Conservation (phyloP, 495 filamentous ascomycete genomes). For the Rusavskia elegans region DNA sequence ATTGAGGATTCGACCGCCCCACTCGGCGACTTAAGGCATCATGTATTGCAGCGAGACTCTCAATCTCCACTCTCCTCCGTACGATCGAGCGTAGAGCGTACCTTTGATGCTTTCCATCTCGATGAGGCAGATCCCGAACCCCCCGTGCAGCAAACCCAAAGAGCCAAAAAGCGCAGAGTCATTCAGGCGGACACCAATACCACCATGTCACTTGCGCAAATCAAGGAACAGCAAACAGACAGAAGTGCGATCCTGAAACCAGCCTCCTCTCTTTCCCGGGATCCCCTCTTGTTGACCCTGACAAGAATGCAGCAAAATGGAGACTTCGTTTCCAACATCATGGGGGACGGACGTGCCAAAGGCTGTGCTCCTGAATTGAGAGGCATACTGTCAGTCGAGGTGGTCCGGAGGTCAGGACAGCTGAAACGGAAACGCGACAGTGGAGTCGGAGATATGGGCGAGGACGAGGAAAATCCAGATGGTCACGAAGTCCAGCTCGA, state of each 20-base stretch:
- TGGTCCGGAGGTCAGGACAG: conserved; percentile 59
- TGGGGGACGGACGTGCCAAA: conserved; percentile 59
- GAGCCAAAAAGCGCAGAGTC: conserved; percentile 60
- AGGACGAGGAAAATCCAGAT: conserved; percentile 32
- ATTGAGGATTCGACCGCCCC: conserved; percentile 34
- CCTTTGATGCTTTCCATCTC: conserved; percentile 41
- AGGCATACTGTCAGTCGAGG: conserved; percentile 66
- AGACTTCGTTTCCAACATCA: conserved; percentile 60
- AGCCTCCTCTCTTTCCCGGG: conserved; percentile 63
- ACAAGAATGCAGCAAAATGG: conserved; percentile 81
- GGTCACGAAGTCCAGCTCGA: conserved; percentile 48
- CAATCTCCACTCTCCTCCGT: conserved; percentile 50
- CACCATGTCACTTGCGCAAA: conserved; percentile 37
- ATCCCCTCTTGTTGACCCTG: conserved; percentile 72
- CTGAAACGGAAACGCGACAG: conserved; percentile 90
- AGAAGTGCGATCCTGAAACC: conserved; percentile 67
- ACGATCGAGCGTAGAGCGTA: conserved; percentile 31
- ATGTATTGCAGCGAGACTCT: conserved; percentile 39
- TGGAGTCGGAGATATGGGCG: conserved; percentile 65
- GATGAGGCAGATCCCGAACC: conserved; percentile 32
- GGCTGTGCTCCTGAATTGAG: conserved; percentile 86
- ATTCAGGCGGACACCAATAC: conserved; percentile 53
- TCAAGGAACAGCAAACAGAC: conserved; percentile 67
- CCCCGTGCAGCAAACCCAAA: conserved; percentile 42
- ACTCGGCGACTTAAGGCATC: conserved; percentile 14